Percentiles rank a stretch among this genome's conserved stretches.
These are phyloP conservation scores for Calonectria pseudoturangicola DNA, from an alignment of 2,329 filamentous ascomycete genomes.

Conservation along the genomic window DNA sequence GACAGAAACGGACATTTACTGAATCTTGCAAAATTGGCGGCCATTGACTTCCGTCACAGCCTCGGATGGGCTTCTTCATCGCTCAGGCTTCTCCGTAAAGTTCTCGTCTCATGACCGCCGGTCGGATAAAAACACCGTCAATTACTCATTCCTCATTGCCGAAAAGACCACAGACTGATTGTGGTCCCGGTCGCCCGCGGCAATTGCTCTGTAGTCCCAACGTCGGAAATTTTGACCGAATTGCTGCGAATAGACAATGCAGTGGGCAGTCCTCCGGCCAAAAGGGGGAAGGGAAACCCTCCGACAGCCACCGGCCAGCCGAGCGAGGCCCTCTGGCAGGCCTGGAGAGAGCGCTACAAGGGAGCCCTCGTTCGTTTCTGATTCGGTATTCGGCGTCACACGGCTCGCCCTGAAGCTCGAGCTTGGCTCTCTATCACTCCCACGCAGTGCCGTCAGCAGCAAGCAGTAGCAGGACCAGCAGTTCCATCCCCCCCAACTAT, in stretches of 20 bases:
- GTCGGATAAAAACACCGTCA: conserved; percentile 28
- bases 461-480: not conserved
- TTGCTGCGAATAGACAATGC: conserved; percentile 6
- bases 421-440: conserved; percentile 3
- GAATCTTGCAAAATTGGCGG: not conserved
- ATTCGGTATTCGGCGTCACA: conserved; percentile 38
- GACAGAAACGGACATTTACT: not conserved
- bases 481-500: conserved; percentile 3
- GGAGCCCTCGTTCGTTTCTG: conserved; percentile 17
- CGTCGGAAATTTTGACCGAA: conserved; percentile 28
- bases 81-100: conserved; percentile 20
- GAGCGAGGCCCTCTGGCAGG: conserved; percentile 29
- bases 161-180: conserved; percentile 16
- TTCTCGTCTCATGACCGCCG: conserved; percentile 39
- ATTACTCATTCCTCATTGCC: conserved; percentile 37
- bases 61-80: conserved; percentile 1
- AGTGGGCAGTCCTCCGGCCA: conserved; percentile 45
- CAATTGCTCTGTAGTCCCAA: conserved; percentile 35
- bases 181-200: conserved; percentile 49
- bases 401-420: conserved; percentile 36
- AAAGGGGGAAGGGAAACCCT: conserved; percentile 44
- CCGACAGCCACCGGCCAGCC: conserved; percentile 43
- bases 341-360: not conserved
- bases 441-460: not conserved
- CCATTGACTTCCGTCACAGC: conserved; percentile 12